Evolutionary conservation across 1,139 yeast species (phyloP), one percentile per base, ranked within the genome.

Genomic region (Arxiozyma telluris): DNA sequence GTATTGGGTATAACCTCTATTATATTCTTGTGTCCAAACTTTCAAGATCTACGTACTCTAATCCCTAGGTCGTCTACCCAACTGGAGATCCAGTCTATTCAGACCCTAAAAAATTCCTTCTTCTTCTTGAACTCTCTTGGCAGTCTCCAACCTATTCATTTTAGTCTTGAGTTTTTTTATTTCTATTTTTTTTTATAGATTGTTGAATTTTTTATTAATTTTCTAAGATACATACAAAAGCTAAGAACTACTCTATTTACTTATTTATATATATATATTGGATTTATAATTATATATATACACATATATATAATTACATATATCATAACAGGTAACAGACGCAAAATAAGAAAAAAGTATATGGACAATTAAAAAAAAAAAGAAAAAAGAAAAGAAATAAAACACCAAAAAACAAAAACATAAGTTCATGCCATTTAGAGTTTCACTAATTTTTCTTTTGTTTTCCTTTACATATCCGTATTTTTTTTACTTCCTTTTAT

Each of bases 181-280:
- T n/a, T n/a, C 25, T 23, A 4, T 23, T 23, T 23, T 23, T 6
- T 46, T 46, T 46, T 46, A 46, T 46, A 46, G 49, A 46, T 46
- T 46, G 49, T 12, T 46, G 21, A 46, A 46, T 46, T 46, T 46
- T 46, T 34, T 34, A 12, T 34, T 46, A 30, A 38, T 34, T 46
- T 34, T 34, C 30, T 46, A 46, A 38, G 49, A 46, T 46, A 46
- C 49, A 46, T 46, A 46, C 49, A 46, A 46, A 46, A 46, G 49
- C 34, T 46, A 38, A 46, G 39, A 22, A 46, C 49, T 46, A 34
- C 49, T 46, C 49, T 34, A 46, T 46, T 34, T 34, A 15, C 17
- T 11, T 34, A 34, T 34, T 15, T 34, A 34, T 34, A 34, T 27
- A 34, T 34, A 34, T 27, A 27, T 27, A 27, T 27, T 27, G 4